These are phyloP conservation scores for Rhipidocladum racemiflorum DNA, from an alignment of 176 grass and related monocot species.

Conservation along the genomic window DNA sequence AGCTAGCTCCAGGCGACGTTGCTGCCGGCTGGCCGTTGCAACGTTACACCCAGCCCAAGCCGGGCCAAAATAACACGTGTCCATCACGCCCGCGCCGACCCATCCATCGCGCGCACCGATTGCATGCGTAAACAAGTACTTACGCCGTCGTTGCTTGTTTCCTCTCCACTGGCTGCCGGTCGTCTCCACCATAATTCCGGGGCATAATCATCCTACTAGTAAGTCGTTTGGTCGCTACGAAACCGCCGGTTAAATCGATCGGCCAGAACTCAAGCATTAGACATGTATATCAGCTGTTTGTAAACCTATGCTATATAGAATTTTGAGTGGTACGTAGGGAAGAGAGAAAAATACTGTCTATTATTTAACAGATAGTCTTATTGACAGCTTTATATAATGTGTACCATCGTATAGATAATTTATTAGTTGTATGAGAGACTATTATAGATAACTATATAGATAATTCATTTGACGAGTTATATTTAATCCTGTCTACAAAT, in stretches of 20 bases:
- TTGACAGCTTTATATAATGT: too few species aligned
- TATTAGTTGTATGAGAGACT: too few species aligned
- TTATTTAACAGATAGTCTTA: too few species aligned
- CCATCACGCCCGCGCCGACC: not conserved
- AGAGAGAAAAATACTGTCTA: too few species aligned
- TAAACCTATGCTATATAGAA: too few species aligned
- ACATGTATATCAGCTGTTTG: too few species aligned
- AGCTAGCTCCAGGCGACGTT: too few species aligned
- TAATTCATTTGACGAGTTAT: too few species aligned
- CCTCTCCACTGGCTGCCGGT: not conserved
- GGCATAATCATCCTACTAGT: not conserved
- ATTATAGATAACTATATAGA: too few species aligned
- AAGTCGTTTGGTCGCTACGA: not conserved
- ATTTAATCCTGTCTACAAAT: too few species aligned
- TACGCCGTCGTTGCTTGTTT: not conserved
- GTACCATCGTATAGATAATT: too few species aligned
- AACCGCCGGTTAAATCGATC: not conserved
- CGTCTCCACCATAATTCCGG: slow-evolving; percentile 9
- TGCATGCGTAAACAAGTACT: not conserved
- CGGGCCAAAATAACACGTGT: not conserved
- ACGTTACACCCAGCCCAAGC: not conserved
- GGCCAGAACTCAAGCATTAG: not conserved
- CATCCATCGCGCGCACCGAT: not conserved
- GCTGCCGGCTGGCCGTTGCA: not conserved
- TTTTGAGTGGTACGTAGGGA: too few species aligned